phyloP scores from a whole-genome alignment of 176 grass and related monocot genomes.

The Thinopyrum elongatum region DNA sequence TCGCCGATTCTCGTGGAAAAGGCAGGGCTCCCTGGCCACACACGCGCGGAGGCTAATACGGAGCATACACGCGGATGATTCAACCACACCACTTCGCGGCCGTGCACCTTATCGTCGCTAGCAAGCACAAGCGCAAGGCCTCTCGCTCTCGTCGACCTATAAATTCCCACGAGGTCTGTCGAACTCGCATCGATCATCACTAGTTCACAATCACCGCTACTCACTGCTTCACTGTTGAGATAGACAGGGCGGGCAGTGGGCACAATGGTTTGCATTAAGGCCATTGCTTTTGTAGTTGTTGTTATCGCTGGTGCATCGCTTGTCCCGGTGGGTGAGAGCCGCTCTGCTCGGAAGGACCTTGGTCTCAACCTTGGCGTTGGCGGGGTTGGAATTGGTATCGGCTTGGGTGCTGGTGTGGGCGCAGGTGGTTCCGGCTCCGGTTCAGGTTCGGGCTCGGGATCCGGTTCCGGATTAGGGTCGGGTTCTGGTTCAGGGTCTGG shows the following conservation, averaged over 20 bases:
- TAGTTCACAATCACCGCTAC: background rate
- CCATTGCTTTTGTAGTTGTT: constrained; percentile 1
- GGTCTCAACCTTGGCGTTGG: constrained; percentile 43
- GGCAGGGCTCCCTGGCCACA: constrained; percentile 10
- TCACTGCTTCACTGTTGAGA: background rate
- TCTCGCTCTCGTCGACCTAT: constrained; percentile 10
- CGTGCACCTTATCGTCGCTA: background rate
- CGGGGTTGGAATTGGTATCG: constrained; percentile 45
- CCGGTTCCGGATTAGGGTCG: constrained; percentile 13
- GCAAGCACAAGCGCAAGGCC: background rate
- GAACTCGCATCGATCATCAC: background rate
- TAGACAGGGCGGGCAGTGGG: background rate
- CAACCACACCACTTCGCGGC: background rate
- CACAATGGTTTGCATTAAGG: constrained; percentile 40
- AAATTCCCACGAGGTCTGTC: constrained; percentile 4
- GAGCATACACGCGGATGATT: background rate
- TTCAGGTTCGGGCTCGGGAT: constrained; percentile 14
- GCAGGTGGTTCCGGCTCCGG: constrained; percentile 28
- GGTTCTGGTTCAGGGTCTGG: background rate
- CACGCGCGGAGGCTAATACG: background rate
- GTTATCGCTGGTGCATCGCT: constrained; percentile 9
- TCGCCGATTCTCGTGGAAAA: constrained; percentile 13
- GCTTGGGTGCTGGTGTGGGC: constrained; percentile 34
- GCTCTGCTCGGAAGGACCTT: constrained; percentile 57
- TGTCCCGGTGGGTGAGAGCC: constrained; percentile 28